phyloP scores from a whole-genome alignment of 2,329 filamentous ascomycete genomes.

The Tolypocladium endophyticum region DNA sequence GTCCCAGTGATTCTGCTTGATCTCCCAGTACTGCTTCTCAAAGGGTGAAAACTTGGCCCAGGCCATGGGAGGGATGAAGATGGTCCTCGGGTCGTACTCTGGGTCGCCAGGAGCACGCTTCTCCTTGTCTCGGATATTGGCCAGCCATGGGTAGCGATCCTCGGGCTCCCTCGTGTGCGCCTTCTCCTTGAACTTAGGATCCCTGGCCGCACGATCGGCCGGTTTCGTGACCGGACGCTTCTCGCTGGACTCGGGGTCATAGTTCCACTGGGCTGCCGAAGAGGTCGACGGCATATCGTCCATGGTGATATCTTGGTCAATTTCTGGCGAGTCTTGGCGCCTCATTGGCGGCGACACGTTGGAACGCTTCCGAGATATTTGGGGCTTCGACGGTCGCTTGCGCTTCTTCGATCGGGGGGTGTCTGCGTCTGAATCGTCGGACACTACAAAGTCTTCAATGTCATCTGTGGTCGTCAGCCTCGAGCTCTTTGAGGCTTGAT shows the following conservation, averaged over 20 bases:
- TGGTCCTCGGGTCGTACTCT: constrained; percentile 81
- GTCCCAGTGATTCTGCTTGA: constrained; percentile 96
- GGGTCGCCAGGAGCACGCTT: constrained; percentile 67
- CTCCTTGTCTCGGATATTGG: constrained; percentile 75
- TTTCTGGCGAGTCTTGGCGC: constrained; percentile 25
- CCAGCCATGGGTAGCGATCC: constrained; percentile 82
- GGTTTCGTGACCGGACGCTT: constrained; percentile 24
- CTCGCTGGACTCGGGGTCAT: constrained; percentile 37
- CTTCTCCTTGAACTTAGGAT: constrained; percentile 45
- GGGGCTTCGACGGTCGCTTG: constrained; percentile 52
- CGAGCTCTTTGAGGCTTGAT: not conserved
- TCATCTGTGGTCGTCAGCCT: constrained; percentile 37
- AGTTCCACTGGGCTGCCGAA: constrained; percentile 74
- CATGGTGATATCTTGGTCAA: constrained; percentile 40
- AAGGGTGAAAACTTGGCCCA: constrained; percentile 84
- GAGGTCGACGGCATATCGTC: constrained; percentile 51
- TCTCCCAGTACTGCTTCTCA: constrained; percentile 98
- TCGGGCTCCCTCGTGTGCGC: constrained; percentile 76
- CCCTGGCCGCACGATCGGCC: constrained; percentile 15
- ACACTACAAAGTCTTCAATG: constrained; percentile 78
- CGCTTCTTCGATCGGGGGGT: constrained; percentile 55
- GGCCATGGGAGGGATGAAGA: constrained; percentile 77
- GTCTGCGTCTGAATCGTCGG: constrained; percentile 70
- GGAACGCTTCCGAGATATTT: constrained; percentile 50
- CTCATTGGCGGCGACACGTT: constrained; percentile 34